Evolutionary conservation across 345 rosid genomes (phyloP).

Genomic region (Carallia pectinifolia): DNA sequence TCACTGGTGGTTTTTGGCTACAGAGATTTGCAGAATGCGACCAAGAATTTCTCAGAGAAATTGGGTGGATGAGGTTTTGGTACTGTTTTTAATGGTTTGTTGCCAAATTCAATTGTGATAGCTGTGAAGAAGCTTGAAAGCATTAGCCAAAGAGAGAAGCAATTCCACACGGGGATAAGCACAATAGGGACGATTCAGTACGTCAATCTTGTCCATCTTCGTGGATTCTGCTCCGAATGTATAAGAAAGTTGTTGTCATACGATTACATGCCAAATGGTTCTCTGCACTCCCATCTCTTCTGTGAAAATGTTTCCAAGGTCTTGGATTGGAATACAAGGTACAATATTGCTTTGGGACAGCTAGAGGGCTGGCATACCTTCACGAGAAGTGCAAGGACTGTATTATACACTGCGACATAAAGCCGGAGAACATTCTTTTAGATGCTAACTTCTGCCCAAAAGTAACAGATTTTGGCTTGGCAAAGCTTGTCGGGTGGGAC

Average conservation of each 20-base stretch:
- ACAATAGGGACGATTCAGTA: constrained; percentile 81
- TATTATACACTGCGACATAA: constrained; percentile 83
- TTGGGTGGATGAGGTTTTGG: constrained; percentile 88
- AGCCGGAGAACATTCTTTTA: constrained; percentile 80
- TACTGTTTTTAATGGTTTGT: constrained; percentile 70
- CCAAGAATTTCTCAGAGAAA: constrained; percentile 72
- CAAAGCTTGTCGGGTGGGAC: constrained; percentile 78
- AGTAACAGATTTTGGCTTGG: constrained; percentile 85
- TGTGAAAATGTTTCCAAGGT: constrained; percentile 21
- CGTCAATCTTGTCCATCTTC: constrained; percentile 73
- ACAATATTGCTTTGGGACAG: constrained; percentile 67
- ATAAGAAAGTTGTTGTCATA: constrained; percentile 56
- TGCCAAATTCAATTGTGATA: constrained; percentile 55
- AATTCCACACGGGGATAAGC: constrained; percentile 68
- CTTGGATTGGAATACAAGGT: constrained; percentile 63
- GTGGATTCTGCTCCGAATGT: constrained; percentile 80
- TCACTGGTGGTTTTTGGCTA: constrained; percentile 62
- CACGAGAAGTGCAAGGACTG: constrained; percentile 83
- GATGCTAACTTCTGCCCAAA: constrained; percentile 65
- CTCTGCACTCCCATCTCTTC: constrained; percentile 63
- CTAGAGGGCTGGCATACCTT: constrained; percentile 74
- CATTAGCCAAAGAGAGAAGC: constrained; percentile 82
- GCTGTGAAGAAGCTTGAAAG: constrained; percentile 85
- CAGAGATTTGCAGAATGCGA: constrained; percentile 59
- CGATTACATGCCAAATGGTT: constrained; percentile 76